phyloP scores from a whole-genome alignment of 139 green algal species.

The Monoraphidium neglectum region DNA sequence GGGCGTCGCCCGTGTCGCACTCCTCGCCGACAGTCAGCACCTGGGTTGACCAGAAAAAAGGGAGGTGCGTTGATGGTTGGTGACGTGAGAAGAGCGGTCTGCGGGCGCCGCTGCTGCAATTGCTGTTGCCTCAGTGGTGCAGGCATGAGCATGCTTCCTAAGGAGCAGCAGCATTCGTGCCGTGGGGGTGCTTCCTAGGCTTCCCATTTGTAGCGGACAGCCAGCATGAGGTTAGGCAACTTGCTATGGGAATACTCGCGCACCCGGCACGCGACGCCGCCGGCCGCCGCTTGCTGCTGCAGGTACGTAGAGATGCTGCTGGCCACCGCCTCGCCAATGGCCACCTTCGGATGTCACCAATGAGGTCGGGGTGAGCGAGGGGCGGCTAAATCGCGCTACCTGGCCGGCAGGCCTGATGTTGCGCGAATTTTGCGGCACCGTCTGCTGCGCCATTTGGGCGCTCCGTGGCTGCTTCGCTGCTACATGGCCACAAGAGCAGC shows the following conservation, averaged over 20 bases:
- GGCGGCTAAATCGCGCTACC: neutral
- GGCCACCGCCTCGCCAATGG: conserved; percentile 28
- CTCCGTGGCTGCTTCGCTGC: too few species aligned
- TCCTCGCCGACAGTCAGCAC: conserved; percentile 67
- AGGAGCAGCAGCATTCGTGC: too few species aligned
- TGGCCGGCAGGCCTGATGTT: neutral
- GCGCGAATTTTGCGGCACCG: neutral
- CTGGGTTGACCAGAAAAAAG: conserved; percentile 12
- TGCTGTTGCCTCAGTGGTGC: neutral
- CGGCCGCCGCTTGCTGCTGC: conserved; percentile 18
- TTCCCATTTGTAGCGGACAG: too few species aligned
- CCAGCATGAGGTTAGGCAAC: too few species aligned
- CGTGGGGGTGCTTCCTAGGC: too few species aligned
- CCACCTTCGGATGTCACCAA: neutral
- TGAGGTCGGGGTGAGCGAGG: neutral
- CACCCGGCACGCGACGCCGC: conserved; percentile 16
- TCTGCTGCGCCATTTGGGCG: too few species aligned
- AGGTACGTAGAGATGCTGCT: conserved; percentile 24
- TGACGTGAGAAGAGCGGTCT: neutral
- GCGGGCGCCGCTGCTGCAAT: neutral
- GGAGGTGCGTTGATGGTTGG: too few species aligned
- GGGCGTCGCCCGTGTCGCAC: conserved; percentile 59
- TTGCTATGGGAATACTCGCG: neutral
- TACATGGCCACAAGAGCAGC: too few species aligned
- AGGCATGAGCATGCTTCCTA: too few species aligned